Percentiles rank a stretch among this genome's conserved stretches.
Evolutionary conservation across 306 rosid species (phyloP).

Genomic region (Delonix regia): DNA sequence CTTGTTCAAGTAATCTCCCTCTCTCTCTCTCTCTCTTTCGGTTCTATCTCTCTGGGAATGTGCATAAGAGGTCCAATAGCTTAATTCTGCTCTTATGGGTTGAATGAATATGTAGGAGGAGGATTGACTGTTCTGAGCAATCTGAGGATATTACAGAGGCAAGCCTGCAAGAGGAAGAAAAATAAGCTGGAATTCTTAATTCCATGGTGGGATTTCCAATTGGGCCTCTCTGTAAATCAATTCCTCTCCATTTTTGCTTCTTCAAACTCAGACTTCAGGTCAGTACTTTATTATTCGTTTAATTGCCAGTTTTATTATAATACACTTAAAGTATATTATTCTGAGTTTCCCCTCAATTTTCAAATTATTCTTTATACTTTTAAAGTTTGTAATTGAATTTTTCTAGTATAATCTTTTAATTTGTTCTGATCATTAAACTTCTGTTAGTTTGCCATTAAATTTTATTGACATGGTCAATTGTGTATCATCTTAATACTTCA

Average conservation of each 20-base stretch:
- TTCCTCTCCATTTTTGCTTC: conserved; percentile 89
- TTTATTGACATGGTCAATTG: not conserved
- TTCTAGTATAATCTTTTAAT: not conserved
- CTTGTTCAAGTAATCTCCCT: conserved; percentile 71
- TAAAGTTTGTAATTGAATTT: not conserved
- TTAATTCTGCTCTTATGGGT: conserved; percentile 20
- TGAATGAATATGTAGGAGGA: conserved; percentile 70
- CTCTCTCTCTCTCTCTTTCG: not conserved
- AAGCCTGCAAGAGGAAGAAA: conserved; percentile 77
- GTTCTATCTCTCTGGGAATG: not conserved
- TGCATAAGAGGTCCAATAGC: conserved; percentile 4
- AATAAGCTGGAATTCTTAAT: conserved; percentile 84
- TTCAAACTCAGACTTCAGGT: conserved; percentile 92
- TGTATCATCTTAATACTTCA: not conserved
- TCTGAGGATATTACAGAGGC: conserved; percentile 83
- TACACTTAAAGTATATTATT: not conserved
- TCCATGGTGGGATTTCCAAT: conserved; percentile 99
- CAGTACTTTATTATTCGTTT: not conserved
- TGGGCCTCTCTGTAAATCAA: conserved; percentile 91
- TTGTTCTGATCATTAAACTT: not conserved
- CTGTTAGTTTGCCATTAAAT: not conserved
- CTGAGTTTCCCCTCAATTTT: not conserved
- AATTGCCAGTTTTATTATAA: not conserved
- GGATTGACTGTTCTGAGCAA: conserved; percentile 95
- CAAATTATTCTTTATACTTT: no score